phyloP scores from a whole-genome alignment of 2,329 filamentous ascomycete species.

The Botrytis medusae region DNA sequence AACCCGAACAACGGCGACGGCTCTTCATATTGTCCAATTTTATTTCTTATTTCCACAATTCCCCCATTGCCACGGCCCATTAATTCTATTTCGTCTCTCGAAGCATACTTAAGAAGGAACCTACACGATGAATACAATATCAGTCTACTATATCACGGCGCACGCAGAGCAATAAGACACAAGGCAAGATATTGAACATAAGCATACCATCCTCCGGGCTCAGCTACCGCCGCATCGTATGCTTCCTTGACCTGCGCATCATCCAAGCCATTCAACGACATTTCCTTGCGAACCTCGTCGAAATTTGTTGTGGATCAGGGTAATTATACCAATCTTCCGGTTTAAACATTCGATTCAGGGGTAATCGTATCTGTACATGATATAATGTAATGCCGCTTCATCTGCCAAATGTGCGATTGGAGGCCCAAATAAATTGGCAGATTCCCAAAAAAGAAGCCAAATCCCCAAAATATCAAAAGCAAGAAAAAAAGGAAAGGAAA shows the following conservation, averaged over 20 bases:
- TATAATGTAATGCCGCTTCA: slow-evolving; percentile 32
- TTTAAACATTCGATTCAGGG: slow-evolving; percentile 32
- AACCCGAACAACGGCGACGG: slow-evolving; percentile 89
- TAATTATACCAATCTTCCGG: slow-evolving; percentile 15
- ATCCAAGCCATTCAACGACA: slow-evolving; percentile 97
- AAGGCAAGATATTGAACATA: slow-evolving; percentile 19
- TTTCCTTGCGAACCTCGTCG: slow-evolving; percentile 44
- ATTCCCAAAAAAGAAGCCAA: not conserved
- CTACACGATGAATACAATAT: slow-evolving; percentile 48
- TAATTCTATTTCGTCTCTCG: slow-evolving; percentile 83
- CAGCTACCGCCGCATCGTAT: slow-evolving; percentile 73
- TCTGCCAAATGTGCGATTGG: slow-evolving; percentile 27
- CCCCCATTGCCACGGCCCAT: slow-evolving; percentile 76
- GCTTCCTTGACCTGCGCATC: slow-evolving; percentile 77
- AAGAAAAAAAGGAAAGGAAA: not conserved
- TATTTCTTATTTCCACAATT: slow-evolving; percentile 77
- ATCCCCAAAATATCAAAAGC: not conserved
- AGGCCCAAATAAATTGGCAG: slow-evolving; percentile 3
- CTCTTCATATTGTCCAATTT: slow-evolving; percentile 77
- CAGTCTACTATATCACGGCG: slow-evolving; percentile 23
- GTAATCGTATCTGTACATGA: slow-evolving; percentile 35
- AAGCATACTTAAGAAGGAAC: slow-evolving; percentile 91
- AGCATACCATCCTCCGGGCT: slow-evolving; percentile 85
- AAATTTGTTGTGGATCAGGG: slow-evolving; percentile 12
- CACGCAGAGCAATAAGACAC: not conserved